Evolutionary conservation across 2,329 filamentous ascomycete species (phyloP).

Genomic region (Trichophyton verrucosum): DNA sequence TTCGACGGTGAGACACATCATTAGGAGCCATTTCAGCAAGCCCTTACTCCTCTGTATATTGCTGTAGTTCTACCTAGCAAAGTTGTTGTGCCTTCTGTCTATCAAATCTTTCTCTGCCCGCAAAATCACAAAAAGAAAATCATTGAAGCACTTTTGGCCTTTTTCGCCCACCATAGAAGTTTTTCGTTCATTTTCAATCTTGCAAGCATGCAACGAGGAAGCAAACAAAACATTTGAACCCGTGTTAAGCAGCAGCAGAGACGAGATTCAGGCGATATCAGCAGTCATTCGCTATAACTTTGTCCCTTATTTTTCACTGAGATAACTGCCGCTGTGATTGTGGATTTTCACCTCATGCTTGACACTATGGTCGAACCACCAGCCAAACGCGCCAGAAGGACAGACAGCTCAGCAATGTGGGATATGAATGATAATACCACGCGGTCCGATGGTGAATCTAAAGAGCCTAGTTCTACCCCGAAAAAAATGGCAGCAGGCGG

Average conservation of each 20-base stretch:
- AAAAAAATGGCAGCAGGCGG: constrained; percentile 26
- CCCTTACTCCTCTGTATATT: background rate
- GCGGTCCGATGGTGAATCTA: constrained; percentile 19
- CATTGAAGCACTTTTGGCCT: background rate
- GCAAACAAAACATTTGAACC: background rate
- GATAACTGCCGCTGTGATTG: background rate
- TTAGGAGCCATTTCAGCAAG: constrained; percentile 23
- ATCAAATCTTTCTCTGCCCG: background rate
- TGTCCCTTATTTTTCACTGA: background rate
- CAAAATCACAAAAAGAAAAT: background rate
- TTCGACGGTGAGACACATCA: constrained; percentile 51
- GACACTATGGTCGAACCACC: constrained; percentile 39
- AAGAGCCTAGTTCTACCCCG: constrained; percentile 25
- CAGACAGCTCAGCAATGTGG: constrained; percentile 52
- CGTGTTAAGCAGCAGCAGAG: background rate
- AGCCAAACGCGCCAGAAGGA: constrained; percentile 39
- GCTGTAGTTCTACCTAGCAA: background rate
- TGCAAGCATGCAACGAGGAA: background rate
- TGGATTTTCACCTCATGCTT: background rate
- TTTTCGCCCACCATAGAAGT: background rate
- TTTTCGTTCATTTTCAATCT: background rate
- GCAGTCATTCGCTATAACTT: background rate
- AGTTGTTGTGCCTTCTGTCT: background rate
- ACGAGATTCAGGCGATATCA: background rate
- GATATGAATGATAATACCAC: constrained; percentile 33